Conservation (phyloP, 2,329 filamentous ascomycete species). For the Ceratocystis destructans region DNA sequence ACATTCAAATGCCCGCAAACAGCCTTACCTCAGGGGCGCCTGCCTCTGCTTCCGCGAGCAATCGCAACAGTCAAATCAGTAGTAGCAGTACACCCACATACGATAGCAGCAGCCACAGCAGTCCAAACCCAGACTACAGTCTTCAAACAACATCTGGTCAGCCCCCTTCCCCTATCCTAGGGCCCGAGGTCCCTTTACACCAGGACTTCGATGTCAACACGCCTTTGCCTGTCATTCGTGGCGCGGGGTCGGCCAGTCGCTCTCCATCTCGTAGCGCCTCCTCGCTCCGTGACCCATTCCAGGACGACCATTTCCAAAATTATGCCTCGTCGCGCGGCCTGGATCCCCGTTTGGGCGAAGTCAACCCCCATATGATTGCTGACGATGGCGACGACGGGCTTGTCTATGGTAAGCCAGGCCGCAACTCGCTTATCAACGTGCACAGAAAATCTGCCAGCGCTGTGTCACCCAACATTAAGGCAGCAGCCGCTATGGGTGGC, state of each 20-base stretch:
- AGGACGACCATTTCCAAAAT: conserved; percentile 16
- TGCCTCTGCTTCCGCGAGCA: background rate
- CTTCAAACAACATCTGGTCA: background rate
- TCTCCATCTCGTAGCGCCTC: conserved; percentile 12
- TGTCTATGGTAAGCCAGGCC: conserved; percentile 34
- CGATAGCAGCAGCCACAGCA: background rate
- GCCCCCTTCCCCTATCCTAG: conserved; percentile 11
- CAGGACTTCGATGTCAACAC: conserved; percentile 14
- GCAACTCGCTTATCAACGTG: conserved; percentile 45
- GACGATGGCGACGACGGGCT: conserved; percentile 85
- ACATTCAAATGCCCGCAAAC: background rate
- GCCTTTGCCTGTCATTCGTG: conserved; percentile 1
- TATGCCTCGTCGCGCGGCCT: conserved; percentile 25
- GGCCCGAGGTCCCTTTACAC: conserved; percentile 16
- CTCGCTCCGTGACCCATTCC: conserved; percentile 17
- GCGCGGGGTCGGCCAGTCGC: background rate
- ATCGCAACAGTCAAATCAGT: conserved; percentile 5
- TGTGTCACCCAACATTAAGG: conserved; percentile 31
- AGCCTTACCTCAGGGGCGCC: background rate
- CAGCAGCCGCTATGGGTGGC: conserved; percentile 31
- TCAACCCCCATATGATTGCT: conserved; percentile 67
- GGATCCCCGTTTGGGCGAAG: conserved; percentile 39
- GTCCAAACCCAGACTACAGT: conserved; percentile 12
- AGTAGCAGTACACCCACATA: conserved; percentile 1
- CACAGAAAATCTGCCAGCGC: conserved; percentile 29